A percentile compares a stretch with the other conserved stretches of the same genome.
Conservation (phyloP, 345 rosid genomes). For the Brassica carinata region DNA sequence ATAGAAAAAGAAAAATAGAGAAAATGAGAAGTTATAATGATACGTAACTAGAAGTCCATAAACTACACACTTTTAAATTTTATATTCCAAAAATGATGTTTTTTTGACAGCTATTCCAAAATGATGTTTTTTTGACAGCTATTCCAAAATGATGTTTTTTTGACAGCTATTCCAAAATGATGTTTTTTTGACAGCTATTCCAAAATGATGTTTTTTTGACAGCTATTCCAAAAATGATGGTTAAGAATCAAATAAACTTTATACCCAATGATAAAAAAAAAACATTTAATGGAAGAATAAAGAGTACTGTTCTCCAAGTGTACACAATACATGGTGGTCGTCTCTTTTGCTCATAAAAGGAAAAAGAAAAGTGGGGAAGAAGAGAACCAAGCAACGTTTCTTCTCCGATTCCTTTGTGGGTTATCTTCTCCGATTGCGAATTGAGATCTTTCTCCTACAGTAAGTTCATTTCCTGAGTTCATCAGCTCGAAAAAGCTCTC, state of each 20-base stretch:
- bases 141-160: no score
- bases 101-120: no score
- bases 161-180: no score
- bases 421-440: not conserved
- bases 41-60: not conserved
- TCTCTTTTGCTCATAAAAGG: conserved; percentile 10
- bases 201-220: no score
- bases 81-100: not conserved
- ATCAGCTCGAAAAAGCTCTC: not conserved
- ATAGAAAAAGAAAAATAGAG: not conserved
- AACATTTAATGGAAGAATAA: not conserved
- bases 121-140: no score
- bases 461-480: conserved; percentile 6
- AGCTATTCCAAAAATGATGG: not conserved
- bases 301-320: conserved; percentile 1
- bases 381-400: conserved; percentile 38
- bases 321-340: not conserved
- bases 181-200: no score
- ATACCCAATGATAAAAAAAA: not conserved
- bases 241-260: not conserved
- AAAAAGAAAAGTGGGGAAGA: conserved; percentile 30
- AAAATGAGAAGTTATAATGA: not conserved
- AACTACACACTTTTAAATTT: not conserved
- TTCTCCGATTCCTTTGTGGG: conserved; percentile 19
- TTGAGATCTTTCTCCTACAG: conserved; percentile 23